These are phyloP conservation scores for Cyclotella sp. DNA, from an alignment of 108 stramenopile species.

Conservation along the genomic window DNA sequence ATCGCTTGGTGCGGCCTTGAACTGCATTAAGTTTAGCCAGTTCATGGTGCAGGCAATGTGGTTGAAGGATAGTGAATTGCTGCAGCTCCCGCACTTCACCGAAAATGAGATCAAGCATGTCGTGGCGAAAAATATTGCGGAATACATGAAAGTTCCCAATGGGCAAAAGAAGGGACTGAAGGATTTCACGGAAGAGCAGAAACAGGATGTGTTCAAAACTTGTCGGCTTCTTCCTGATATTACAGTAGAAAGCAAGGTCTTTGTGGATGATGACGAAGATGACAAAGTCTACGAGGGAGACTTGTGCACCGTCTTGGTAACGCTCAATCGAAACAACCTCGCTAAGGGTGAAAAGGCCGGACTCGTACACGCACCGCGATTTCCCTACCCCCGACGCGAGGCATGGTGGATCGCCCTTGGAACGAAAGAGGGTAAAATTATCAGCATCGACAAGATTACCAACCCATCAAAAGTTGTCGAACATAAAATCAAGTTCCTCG, in stretches of 20 bases:
- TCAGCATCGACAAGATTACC: slow-evolving; percentile 90
- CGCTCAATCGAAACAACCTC: slow-evolving; percentile 90
- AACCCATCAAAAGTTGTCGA: slow-evolving; percentile 70
- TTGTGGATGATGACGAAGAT: slow-evolving; percentile 97
- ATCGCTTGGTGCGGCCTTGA: slow-evolving; percentile 81
- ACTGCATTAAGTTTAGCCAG: slow-evolving; percentile 94
- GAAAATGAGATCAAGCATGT: slow-evolving; percentile 77
- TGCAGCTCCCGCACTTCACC: slow-evolving; percentile 94
- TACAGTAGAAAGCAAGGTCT: slow-evolving; percentile 79
- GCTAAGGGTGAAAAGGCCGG: slow-evolving; percentile 86
- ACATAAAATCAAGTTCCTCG: slow-evolving; percentile 96
- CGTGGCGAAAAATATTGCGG: slow-evolving; percentile 55
- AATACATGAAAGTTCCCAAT: slow-evolving; percentile 80
- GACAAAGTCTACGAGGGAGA: slow-evolving; percentile 95
- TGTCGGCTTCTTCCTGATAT: slow-evolving; percentile 88
- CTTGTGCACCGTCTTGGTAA: slow-evolving; percentile 92
- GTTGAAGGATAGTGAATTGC: slow-evolving; percentile 83
- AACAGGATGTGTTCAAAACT: slow-evolving; percentile 82
- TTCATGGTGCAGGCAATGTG: slow-evolving; percentile 92
- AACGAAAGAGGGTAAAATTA: slow-evolving; percentile 92
- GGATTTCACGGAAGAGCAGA: slow-evolving; percentile 81
- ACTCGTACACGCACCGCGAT: slow-evolving; percentile 91
- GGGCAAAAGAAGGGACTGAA: slow-evolving; percentile 88
- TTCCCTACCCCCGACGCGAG: slow-evolving; percentile 91
- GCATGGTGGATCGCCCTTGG: slow-evolving; percentile 97